phyloP scores from a whole-genome alignment of 1,284 basidiomycete species.

The Microbotryum violaceum region DNA sequence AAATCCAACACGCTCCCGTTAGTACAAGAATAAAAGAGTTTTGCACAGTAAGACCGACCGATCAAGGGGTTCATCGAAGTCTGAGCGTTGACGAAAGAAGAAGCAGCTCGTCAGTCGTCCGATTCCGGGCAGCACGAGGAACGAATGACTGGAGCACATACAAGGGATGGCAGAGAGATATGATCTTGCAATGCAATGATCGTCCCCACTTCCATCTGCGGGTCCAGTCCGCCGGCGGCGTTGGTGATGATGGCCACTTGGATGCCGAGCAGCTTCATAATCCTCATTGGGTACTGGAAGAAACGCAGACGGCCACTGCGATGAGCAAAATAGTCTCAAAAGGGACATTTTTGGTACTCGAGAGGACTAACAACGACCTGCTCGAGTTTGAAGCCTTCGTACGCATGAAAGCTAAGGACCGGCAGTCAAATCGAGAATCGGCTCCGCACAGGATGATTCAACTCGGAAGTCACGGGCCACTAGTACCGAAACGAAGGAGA shows the following conservation, averaged over 20 bases:
- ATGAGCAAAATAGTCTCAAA: too few species aligned
- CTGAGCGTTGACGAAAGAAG: not conserved
- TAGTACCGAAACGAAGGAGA: not conserved
- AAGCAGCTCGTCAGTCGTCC: not conserved
- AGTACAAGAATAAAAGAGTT: too few species aligned
- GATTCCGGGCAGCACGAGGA: not conserved
- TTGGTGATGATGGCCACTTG: conserved; percentile 32
- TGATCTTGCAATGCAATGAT: conserved; percentile 32
- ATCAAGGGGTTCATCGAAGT: conserved; percentile 34
- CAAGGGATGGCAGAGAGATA: conserved; percentile 30
- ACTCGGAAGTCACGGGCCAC: too few species aligned
- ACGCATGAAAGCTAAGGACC: conserved; percentile 12
- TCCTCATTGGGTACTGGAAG: conserved; percentile 24
- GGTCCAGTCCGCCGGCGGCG: conserved; percentile 34
- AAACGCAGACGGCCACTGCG: not conserved
- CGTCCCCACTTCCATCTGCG: conserved; percentile 26
- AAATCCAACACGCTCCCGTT: too few species aligned
- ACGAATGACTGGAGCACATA: not conserved
- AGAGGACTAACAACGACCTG: conserved; percentile 9
- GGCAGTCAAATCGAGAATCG: too few species aligned
- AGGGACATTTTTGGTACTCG: too few species aligned
- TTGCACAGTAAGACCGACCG: conserved; percentile 5
- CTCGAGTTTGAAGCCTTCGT: conserved; percentile 24
- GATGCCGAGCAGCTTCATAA: conserved; percentile 31
- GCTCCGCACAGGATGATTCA: too few species aligned